Evolutionary conservation across 306 rosid genomes (phyloP), one percentile per base, ranked within the genome.

Genomic region (Nissolia schottii): DNA sequence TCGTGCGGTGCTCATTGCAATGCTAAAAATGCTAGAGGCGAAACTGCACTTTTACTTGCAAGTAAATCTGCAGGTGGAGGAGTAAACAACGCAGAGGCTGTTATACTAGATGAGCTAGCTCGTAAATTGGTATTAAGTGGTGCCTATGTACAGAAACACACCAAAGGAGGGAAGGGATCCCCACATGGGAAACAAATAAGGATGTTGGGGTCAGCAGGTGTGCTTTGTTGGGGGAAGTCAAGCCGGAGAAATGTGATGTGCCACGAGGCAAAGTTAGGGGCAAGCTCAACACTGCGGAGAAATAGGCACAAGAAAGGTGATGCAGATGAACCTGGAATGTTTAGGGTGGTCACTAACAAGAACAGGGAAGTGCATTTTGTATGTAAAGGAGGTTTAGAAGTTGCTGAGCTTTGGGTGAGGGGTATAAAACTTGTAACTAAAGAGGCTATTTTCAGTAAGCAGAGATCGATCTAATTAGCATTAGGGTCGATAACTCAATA

Each of bases 391-490:
- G 98, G 96, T 1, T 57, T 61, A 61, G 97, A 90, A 79, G 79
- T 37, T 67, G 97, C 98, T 7, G 78, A 85, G 80, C 89, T 93
- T 24, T 93, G 97, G 96, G 97, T 91, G 57, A 89, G 98, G 61
- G 98, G 98, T 5, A 91, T 93, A 43, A 87, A 79, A 75, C 84
- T 93, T 63, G 83, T 90, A 51, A 86, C 92, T 2, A 80, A 51
- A 77, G 96, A 86, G 70, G 90, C 89, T 45, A 15, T 15, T 32
- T 68, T 69, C 66, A 75, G 68, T 31, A 64, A 75, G 77, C 43
- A 22, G 65, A 63, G 32, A 79, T 58, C 13, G n/a, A 48, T 40
- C 22, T 80, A 51, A 76, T 48, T 67, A 46, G 46, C 18, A n/a
- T 66, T 35, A 64, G 20, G 53, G 74, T 57, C 32, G 11, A 69